phyloP scores from a whole-genome alignment of 192 early-diverging fungal genomes.

The Endogone sp. region DNA sequence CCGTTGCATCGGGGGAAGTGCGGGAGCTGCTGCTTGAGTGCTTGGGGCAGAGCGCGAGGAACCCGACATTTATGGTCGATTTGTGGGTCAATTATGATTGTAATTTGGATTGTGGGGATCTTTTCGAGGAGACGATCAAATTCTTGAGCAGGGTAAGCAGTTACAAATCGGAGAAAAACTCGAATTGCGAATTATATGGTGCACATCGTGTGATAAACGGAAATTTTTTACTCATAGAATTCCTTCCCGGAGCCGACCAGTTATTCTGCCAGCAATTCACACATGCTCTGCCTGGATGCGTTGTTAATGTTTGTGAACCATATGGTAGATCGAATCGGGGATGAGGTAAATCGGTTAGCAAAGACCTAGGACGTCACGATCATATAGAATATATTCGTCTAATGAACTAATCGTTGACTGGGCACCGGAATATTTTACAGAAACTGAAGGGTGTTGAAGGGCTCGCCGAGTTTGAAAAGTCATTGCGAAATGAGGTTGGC shows the following conservation, averaged over 20 bases:
- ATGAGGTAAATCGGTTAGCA: conserved; percentile 27
- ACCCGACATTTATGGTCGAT: conserved; percentile 76
- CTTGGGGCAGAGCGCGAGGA: conserved; percentile 66
- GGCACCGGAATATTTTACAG: too few relatives aligned
- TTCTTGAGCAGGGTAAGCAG: conserved; percentile 68
- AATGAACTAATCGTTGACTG: too few relatives aligned
- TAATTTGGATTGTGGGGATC: conserved; percentile 72
- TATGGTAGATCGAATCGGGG: conserved; percentile 58
- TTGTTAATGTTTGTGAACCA: conserved; percentile 65
- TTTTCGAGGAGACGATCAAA: conserved; percentile 82
- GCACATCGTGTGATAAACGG: too few relatives aligned
- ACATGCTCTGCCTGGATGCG: conserved; percentile 70
- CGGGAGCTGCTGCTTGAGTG: conserved; percentile 85
- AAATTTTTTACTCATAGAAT: conserved; percentile 56
- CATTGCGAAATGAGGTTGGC: too few relatives aligned
- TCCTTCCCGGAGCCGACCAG: conserved; percentile 73
- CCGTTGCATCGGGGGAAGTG: conserved; percentile 65
- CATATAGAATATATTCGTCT: conserved; percentile 18
- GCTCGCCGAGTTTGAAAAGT: too few relatives aligned
- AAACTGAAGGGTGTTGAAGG: too few relatives aligned
- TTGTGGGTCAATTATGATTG: conserved; percentile 96
- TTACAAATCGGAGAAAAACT: too few relatives aligned
- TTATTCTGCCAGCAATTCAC: conserved; percentile 56
- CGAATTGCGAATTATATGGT: too few relatives aligned
- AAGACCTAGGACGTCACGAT: conserved; percentile 15